Evolutionary conservation across 345 rosid species (phyloP).

Genomic region (Hibiscus syriacus): DNA sequence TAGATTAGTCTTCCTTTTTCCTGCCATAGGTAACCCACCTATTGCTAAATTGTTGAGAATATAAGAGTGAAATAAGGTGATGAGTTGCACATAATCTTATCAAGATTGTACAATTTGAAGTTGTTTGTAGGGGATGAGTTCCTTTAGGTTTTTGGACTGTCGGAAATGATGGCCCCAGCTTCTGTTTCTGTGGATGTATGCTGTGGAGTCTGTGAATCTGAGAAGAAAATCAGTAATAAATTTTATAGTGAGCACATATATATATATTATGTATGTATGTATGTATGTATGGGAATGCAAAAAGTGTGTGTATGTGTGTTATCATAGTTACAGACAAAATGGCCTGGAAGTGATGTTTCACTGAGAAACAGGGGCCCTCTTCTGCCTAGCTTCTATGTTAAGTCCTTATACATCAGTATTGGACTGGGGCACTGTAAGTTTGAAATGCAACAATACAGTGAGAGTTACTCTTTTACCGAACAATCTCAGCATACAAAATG

Average conservation of each 20-base stretch:
- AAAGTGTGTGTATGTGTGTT: neutral
- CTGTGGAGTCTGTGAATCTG: conserved; percentile 47
- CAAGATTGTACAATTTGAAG: conserved; percentile 40
- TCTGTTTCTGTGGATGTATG: conserved; percentile 37
- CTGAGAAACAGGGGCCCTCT: neutral
- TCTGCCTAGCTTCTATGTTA: neutral
- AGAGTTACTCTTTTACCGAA: too few relatives aligned
- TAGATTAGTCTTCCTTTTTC: too few relatives aligned
- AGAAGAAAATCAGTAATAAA: neutral
- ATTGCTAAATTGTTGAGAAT: conserved; percentile 11
- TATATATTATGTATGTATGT: too few relatives aligned
- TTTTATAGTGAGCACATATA: neutral
- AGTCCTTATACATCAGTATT: neutral
- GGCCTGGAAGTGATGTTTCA: neutral
- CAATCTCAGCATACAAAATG: neutral
- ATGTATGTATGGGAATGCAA: too few relatives aligned
- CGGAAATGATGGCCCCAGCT: conserved; percentile 28
- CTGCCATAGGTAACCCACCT: too few relatives aligned
- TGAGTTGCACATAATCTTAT: conserved; percentile 19
- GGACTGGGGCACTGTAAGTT: neutral
- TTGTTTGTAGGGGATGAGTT: conserved; percentile 8
- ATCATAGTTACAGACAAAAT: neutral
- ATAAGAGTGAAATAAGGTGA: conserved; percentile 14
- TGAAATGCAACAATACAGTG: too few relatives aligned
- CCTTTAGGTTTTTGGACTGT: conserved; percentile 34